Evolutionary conservation across 176 grass and related monocot genomes (phyloP).

Genomic region (Microstegium vimineum): DNA sequence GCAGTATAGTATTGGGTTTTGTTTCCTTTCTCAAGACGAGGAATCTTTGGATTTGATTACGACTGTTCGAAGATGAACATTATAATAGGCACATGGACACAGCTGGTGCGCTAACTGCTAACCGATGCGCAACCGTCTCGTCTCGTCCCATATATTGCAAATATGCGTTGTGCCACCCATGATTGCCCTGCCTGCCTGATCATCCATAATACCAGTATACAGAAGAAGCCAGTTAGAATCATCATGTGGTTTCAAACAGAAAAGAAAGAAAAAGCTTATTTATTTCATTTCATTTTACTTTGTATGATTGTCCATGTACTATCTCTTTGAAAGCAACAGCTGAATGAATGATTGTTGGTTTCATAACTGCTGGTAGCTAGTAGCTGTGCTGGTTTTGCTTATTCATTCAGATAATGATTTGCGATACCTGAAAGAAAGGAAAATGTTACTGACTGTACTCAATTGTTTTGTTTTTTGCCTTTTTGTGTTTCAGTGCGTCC

Average conservation of each 20-base stretch:
- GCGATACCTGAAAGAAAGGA: constrained; percentile 4
- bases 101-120: constrained; percentile 45
- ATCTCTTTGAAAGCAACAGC: constrained; percentile 27
- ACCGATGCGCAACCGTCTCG: constrained; percentile 33
- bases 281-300: background rate
- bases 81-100: constrained; percentile 5
- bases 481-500: constrained; percentile 43
- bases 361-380: constrained; percentile 25
- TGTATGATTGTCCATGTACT: constrained; percentile 35
- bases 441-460: constrained; percentile 13
- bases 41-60: constrained; percentile 32
- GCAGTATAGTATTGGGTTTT: background rate
- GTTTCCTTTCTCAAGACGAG: background rate
- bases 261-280: background rate
- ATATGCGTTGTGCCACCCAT: background rate
- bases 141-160: background rate
- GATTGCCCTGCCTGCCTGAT: constrained; percentile 9
- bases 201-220: background rate
- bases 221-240: constrained; percentile 13
- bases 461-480: background rate
- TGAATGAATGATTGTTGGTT: constrained; percentile 24
- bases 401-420: background rate
- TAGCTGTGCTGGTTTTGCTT: constrained; percentile 8
- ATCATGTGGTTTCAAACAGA: constrained; percentile 20
- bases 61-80: constrained; percentile 19